phyloP scores from a whole-genome alignment of 1,284 basidiomycete genomes.

The Cystobasidium slooffiae region DNA sequence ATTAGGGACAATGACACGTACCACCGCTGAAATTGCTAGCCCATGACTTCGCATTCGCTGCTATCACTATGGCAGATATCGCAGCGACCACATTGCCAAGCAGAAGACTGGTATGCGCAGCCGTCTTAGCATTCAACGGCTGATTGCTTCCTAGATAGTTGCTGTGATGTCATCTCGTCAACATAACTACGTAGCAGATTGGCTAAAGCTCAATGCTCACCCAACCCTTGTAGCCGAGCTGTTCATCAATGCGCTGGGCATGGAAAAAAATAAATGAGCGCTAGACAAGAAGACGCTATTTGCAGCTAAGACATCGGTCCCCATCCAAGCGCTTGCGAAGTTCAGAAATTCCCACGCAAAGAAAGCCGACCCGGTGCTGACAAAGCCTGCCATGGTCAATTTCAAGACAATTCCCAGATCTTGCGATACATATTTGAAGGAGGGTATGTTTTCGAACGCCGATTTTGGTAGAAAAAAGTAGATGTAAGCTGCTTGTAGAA shows the following conservation, averaged over 20 bases:
- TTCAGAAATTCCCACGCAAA: slow-evolving; percentile 39
- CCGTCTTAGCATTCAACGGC: slow-evolving; percentile 13
- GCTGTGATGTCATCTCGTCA: not conserved
- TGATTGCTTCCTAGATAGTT: slow-evolving; percentile 36
- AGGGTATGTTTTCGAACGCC: slow-evolving; percentile 24
- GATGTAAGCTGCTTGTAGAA: not conserved
- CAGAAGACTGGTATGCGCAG: slow-evolving; percentile 10
- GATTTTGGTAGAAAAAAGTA: slow-evolving; percentile 22
- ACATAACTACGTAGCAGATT: too few species aligned
- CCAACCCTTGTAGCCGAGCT: slow-evolving; percentile 36
- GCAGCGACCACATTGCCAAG: slow-evolving; percentile 15
- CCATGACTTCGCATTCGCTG: slow-evolving; percentile 24
- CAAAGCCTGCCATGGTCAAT: slow-evolving; percentile 23
- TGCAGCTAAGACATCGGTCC: slow-evolving; percentile 22
- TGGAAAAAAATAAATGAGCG: slow-evolving; percentile 32
- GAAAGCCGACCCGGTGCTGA: slow-evolving; percentile 34
- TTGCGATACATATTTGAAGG: slow-evolving; percentile 9
- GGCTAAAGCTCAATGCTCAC: too few species aligned
- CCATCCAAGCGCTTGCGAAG: slow-evolving; percentile 37
- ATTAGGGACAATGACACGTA: not conserved
- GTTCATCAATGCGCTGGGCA: slow-evolving; percentile 29
- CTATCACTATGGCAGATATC: not conserved
- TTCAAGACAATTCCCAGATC: slow-evolving; percentile 34
- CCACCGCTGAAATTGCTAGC: slow-evolving; percentile 10
- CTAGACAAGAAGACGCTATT: slow-evolving; percentile 33